Evolutionary conservation across 2,329 filamentous ascomycete genomes (phyloP).

Genomic region (Xylariaceae sp.): DNA sequence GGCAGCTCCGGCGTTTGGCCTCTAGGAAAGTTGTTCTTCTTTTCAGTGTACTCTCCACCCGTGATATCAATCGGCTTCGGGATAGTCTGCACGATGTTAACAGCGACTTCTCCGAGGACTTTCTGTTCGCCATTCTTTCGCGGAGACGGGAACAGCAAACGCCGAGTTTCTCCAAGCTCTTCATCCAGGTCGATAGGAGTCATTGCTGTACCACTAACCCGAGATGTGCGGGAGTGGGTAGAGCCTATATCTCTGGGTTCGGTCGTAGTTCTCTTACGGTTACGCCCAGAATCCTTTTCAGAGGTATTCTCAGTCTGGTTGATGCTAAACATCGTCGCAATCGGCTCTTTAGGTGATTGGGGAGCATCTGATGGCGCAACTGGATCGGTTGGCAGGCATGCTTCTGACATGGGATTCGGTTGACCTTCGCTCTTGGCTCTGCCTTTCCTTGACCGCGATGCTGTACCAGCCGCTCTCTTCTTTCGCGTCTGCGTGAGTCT

Average conservation of each 20-base stretch:
- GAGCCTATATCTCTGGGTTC: constrained; percentile 36
- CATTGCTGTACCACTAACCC: constrained; percentile 49
- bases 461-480: constrained; percentile 42
- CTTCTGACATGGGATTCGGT: constrained; percentile 48
- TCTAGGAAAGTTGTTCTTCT: constrained; percentile 40
- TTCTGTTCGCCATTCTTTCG: constrained; percentile 59
- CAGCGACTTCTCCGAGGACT: constrained; percentile 52
- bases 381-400: constrained; percentile 50
- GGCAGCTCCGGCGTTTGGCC: constrained; percentile 32
- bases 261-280: constrained; percentile 9
- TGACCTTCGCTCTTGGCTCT: constrained; percentile 45
- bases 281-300: constrained; percentile 24
- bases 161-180: constrained; percentile 54
- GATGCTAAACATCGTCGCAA: constrained; percentile 11
- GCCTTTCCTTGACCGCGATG: constrained; percentile 43
- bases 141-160: constrained; percentile 73
- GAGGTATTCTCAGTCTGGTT: constrained; percentile 34
- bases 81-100: constrained; percentile 47
- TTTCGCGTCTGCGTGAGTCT: constrained; percentile 48
- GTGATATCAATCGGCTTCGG: constrained; percentile 36
- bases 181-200: constrained; percentile 53
- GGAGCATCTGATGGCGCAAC: constrained; percentile 42
- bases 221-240: constrained; percentile 50
- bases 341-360: constrained; percentile 26
- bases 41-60: constrained; percentile 31